A percentile compares a stretch with the other conserved stretches of the same genome.
Evolutionary conservation across 164 flowering plant species (phyloP).

Genomic region (Sextonia rubra): DNA sequence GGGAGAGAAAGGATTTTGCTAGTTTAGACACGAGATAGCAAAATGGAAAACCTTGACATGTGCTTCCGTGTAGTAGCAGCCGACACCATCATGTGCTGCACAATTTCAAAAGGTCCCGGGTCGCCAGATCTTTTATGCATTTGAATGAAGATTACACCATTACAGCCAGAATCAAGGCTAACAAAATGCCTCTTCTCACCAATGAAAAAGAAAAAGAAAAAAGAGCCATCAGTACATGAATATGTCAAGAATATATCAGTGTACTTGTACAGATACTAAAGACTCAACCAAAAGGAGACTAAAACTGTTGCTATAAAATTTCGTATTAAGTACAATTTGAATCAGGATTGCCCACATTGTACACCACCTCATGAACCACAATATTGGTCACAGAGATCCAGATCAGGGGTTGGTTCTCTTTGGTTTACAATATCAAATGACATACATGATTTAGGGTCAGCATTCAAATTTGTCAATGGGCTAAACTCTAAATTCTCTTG

Average conservation of each 20-base stretch:
- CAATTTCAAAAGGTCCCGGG: conserved; percentile 68
- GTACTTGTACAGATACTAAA: neutral
- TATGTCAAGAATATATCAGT: neutral
- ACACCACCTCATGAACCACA: too few species aligned
- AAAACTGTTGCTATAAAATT: neutral
- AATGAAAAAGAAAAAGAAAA: conserved; percentile 10
- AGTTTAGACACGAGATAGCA: neutral
- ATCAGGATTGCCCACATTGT: neutral
- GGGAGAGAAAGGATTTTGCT: neutral
- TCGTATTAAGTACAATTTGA: neutral
- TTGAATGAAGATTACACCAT: conserved; percentile 79
- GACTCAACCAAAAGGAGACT: neutral
- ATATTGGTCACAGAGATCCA: too few species aligned
- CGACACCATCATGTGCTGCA: conserved; percentile 74
- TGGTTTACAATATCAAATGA: too few species aligned
- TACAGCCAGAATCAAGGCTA: conserved; percentile 85
- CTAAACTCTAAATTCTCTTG: too few species aligned
- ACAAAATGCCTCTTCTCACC: conserved; percentile 68
- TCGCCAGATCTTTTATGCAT: conserved; percentile 78
- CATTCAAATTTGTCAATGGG: too few species aligned
- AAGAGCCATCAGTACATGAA: conserved; percentile 17
- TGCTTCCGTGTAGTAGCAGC: conserved; percentile 76
- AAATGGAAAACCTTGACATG: conserved; percentile 67
- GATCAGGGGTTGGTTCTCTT: too few species aligned
- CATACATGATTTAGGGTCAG: too few species aligned